phyloP scores from a whole-genome alignment of 1,139 yeast species.

The Protomyces pachydermus region DNA sequence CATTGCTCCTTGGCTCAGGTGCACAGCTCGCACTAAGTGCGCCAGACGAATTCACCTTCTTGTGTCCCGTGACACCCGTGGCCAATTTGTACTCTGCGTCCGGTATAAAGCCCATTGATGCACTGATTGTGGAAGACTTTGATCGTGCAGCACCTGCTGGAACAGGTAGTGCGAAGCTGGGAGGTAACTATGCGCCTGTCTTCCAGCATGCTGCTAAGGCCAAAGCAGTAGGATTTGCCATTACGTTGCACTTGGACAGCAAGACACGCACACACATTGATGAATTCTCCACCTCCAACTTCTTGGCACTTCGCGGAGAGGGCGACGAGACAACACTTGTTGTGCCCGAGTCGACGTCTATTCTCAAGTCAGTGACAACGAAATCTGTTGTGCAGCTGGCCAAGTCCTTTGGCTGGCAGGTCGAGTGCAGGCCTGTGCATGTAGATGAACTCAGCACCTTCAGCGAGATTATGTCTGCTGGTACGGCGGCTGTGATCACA shows the following conservation, averaged over 20 bases:
- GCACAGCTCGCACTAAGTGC: conserved; percentile 16
- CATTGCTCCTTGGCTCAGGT: conserved; percentile 24
- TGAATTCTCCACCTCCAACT: conserved; percentile 27
- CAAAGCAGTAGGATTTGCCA: conserved; percentile 18
- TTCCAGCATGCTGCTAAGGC: conserved; percentile 25
- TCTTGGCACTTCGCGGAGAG: conserved; percentile 16
- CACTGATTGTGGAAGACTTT: conserved; percentile 26
- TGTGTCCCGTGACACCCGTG: conserved; percentile 24
- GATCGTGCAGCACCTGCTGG: conserved; percentile 28
- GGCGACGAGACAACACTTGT: conserved; percentile 16
- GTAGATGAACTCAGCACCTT: conserved; percentile 16
- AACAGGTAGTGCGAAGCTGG: conserved; percentile 26
- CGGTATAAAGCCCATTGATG: conserved; percentile 26
- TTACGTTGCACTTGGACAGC: conserved; percentile 27
- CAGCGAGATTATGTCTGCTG: conserved; percentile 24
- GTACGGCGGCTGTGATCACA: conserved; percentile 27
- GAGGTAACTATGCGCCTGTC: conserved; percentile 27
- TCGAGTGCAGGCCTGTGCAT: conserved; percentile 25
- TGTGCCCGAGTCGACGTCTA: conserved; percentile 27
- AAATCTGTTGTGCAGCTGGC: conserved; percentile 26
- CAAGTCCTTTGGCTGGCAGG: conserved; percentile 26
- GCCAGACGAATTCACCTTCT: conserved; percentile 24
- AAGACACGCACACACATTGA: conserved; percentile 27
- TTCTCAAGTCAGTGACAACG: conserved; percentile 28
- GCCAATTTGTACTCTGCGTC: conserved; percentile 20